phyloP scores from a whole-genome alignment of 305 asterid species.

The Fraxinus latifolia region DNA sequence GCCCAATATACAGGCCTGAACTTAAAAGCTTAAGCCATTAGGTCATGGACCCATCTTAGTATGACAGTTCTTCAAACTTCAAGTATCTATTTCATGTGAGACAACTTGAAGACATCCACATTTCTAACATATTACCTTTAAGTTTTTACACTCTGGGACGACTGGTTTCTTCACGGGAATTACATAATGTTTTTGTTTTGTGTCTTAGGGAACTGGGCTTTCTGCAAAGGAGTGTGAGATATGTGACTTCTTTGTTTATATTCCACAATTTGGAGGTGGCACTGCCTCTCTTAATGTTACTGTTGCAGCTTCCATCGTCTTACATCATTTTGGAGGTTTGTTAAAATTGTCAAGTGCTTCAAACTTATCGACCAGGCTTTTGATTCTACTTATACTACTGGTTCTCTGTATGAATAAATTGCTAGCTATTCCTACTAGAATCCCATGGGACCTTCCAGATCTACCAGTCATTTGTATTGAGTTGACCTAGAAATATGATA shows the following conservation, averaged over 20 bases:
- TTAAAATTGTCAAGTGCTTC: background rate
- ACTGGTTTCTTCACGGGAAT: background rate
- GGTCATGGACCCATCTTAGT: background rate
- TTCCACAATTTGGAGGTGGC: conserved; percentile 93
- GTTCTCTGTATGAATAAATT: background rate
- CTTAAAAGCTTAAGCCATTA: background rate
- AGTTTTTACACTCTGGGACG: background rate
- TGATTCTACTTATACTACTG: background rate
- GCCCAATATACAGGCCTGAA: background rate
- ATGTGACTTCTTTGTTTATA: conserved; percentile 83
- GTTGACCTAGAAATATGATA: background rate
- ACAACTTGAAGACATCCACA: background rate
- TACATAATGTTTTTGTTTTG: background rate
- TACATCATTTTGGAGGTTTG: conserved; percentile 90
- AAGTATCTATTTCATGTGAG: background rate
- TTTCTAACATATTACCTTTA: background rate
- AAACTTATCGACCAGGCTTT: background rate
- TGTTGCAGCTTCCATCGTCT: conserved; percentile 85
- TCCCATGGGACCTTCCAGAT: background rate
- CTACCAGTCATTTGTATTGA: background rate
- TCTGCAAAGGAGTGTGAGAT: conserved; percentile 84
- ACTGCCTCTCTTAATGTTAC: conserved; percentile 94
- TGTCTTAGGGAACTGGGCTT: conserved; percentile 74
- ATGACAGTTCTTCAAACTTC: background rate
- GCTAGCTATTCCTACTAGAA: background rate